These are phyloP conservation scores for Malus fusca DNA, from an alignment of 306 rosid genomes.

Conservation along the genomic window DNA sequence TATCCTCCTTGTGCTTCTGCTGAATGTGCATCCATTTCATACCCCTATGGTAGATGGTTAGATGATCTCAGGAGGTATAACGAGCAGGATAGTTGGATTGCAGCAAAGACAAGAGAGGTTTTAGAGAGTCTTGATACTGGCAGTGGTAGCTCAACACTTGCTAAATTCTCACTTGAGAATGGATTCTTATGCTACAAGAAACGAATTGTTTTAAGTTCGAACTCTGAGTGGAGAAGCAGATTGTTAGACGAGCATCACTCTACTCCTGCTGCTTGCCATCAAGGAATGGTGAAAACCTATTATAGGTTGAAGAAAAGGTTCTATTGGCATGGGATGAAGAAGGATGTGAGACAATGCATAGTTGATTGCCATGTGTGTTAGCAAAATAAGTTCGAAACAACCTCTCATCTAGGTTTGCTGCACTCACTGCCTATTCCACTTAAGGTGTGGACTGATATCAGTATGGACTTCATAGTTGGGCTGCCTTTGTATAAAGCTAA, in stretches of 20 bases:
- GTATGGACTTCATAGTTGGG: too few species aligned
- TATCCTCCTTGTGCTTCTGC: accelerated
- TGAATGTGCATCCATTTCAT: not conserved
- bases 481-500: too few species aligned
- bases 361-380: too few species aligned
- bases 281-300: not conserved
- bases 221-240: accelerated
- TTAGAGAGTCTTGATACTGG: too few species aligned
- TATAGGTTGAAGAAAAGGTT: too few species aligned
- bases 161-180: too few species aligned
- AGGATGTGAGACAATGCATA: too few species aligned
- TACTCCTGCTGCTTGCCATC: too few species aligned
- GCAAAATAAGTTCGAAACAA: not conserved
- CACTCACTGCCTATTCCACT: not conserved
- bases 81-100: not conserved
- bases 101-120: not conserved
- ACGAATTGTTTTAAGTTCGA: not conserved
- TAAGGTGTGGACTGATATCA: too few species aligned
- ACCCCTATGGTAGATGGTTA: not conserved
- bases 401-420: not conserved
- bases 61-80: not conserved
- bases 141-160: too few species aligned
- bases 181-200: not conserved
- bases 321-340: too few species aligned
- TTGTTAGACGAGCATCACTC: not conserved